phyloP scores from a whole-genome alignment of 176 grass and related monocot species.

The Sorghum bicolor region DNA sequence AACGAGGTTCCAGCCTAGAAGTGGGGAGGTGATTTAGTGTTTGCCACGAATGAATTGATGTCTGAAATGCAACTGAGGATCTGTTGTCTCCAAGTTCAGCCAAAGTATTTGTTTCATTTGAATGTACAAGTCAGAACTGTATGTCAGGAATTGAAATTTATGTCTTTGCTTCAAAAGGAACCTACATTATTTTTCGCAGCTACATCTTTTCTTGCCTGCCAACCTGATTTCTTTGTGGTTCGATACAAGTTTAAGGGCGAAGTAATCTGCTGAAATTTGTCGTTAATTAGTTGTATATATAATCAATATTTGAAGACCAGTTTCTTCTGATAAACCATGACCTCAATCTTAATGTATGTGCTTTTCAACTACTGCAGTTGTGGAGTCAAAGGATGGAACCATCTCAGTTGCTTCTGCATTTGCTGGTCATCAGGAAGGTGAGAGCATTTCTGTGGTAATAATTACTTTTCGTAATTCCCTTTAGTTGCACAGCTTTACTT shows the following conservation, averaged over 20 bases:
- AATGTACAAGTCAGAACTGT: background rate
- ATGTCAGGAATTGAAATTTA: background rate
- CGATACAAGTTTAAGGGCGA: background rate
- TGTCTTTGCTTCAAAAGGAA: background rate
- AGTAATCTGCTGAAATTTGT: background rate
- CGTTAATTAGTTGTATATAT: background rate
- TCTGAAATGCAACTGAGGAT: background rate
- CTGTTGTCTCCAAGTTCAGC: too few relatives aligned
- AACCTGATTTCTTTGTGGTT: background rate
- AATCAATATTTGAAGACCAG: background rate
- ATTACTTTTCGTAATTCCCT: background rate
- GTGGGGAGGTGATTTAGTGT: too few relatives aligned
- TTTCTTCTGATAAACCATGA: background rate
- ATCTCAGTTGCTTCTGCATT: slow-evolving; percentile 94
- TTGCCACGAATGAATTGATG: background rate
- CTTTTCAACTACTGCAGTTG: slow-evolving; percentile 38
- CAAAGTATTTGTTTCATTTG: background rate
- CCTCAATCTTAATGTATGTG: background rate
- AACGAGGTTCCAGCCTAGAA: too few relatives aligned
- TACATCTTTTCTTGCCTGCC: background rate
- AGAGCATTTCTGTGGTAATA: background rate
- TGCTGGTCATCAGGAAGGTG: slow-evolving; percentile 79
- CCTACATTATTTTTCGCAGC: background rate
- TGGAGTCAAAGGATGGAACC: slow-evolving; percentile 69
- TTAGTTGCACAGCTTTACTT: background rate